These are phyloP conservation scores for Corymbia citriodora DNA, from an alignment of 441 rosid species.

Conservation along the genomic window DNA sequence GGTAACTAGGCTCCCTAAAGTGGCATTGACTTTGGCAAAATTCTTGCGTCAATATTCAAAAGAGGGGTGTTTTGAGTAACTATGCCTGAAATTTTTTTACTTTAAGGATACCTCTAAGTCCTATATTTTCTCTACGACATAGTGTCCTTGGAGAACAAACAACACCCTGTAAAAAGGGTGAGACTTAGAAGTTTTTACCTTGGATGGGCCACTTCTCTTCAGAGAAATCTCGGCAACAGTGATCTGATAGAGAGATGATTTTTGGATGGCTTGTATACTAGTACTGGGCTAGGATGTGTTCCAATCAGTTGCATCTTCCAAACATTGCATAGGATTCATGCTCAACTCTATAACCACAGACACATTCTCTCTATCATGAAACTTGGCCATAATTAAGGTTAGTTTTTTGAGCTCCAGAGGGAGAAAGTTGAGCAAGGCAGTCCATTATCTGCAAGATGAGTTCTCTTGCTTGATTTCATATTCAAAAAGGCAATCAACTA, in stretches of 20 bases:
- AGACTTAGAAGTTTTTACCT: neutral
- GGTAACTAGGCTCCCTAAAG: too few species aligned
- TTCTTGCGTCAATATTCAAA: too few species aligned
- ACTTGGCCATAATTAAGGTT: too few species aligned
- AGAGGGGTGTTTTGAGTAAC: too few species aligned
- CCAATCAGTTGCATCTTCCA: neutral
- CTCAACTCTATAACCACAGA: neutral
- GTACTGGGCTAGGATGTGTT: neutral
- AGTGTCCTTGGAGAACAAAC: neutral
- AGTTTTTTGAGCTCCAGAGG: too few species aligned
- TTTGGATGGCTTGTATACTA: neutral
- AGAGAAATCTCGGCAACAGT: neutral
- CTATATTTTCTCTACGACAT: too few species aligned
- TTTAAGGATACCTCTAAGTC: neutral
- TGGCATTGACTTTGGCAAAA: too few species aligned
- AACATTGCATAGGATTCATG: neutral
- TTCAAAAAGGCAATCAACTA: too few species aligned
- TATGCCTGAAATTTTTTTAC: neutral
- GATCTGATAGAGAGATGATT: neutral
- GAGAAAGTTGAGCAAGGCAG: too few species aligned
- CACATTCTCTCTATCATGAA: too few species aligned
- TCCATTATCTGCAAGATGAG: too few species aligned
- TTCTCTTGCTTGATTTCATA: too few species aligned
- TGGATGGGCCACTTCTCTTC: neutral
- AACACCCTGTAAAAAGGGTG: neutral